Conservation (phyloP, 345 rosid species). For the Tarenaya hassleriana region DNA sequence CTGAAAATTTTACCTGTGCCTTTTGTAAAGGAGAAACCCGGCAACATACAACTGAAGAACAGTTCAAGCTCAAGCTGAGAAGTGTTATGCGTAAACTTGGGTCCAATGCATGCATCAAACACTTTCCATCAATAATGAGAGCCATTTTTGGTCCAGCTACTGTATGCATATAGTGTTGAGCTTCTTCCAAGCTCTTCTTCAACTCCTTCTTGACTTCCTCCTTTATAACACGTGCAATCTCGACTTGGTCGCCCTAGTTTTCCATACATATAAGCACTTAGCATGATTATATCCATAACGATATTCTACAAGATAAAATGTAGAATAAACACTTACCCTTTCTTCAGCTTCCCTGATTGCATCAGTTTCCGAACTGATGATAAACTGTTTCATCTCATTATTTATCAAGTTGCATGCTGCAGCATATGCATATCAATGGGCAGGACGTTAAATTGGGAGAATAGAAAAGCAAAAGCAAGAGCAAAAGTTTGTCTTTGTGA, state of each 20-base stretch:
- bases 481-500: slow-evolving; percentile 1
- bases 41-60: slow-evolving; percentile 93
- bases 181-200: slow-evolving; percentile 75
- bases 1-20: slow-evolving; percentile 74
- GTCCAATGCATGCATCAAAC: slow-evolving; percentile 91
- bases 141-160: slow-evolving; percentile 69
- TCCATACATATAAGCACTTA: slow-evolving; percentile 1
- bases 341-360: slow-evolving; percentile 86
- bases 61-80: slow-evolving; percentile 89
- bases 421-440: slow-evolving; percentile 20
- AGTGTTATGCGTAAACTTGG: slow-evolving; percentile 70
- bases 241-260: slow-evolving; percentile 78
- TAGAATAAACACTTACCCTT: slow-evolving; percentile 43
- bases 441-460: slow-evolving; percentile 2
- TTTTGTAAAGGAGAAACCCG: slow-evolving; percentile 98
- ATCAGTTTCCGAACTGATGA: slow-evolving; percentile 87
- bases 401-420: slow-evolving; percentile 92
- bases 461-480: slow-evolving; percentile 10
- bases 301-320: neutral
- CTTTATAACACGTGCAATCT: slow-evolving; percentile 71
- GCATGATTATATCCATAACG: slow-evolving; percentile 3
- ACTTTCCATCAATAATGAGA: slow-evolving; percentile 90
- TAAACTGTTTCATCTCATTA: slow-evolving; percentile 90
- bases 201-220: slow-evolving; percentile 72
- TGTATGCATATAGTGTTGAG: slow-evolving; percentile 46